Evolutionary conservation across 1,139 yeast species (phyloP), one percentile per base, ranked within the genome.

Genomic region (Taphrina communis): DNA sequence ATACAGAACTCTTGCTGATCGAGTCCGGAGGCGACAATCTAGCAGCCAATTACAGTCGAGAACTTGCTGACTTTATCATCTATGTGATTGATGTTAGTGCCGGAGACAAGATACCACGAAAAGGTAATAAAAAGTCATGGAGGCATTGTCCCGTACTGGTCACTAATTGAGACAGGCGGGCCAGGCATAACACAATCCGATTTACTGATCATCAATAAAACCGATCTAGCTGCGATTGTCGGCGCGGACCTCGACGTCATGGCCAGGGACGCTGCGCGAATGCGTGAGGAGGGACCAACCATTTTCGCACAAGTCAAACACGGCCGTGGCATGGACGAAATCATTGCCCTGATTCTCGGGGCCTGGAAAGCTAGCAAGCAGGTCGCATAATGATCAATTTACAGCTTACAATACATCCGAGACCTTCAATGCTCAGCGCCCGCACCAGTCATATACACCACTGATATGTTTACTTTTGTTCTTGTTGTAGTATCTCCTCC

Each of bases 71-170:
- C 42, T 69, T 48, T 35, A 69, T 69, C 35, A 69, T 69, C 51
- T 69, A 69, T 39, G 71, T 69, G n/a, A 69, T 69, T 48, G 71
- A 69, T 48, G 71, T 69, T 36, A 69, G 71, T 48, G 71, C 71
- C 5, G 71, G 71, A 38, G 71, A 69, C 66, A 69, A 69, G 50
- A 67, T 69, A n/a, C 71, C 71, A 2, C 60, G 71, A 31, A 69
- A 69, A 50, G 71, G 71, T 66, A 31, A 42, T 12, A 14, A 1
- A 12, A 12, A 11, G 44, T 19, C 31, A 7, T 17, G 9, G 14
- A 11, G 11, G 17, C 14, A 17, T 6, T 36, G 71, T 59, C 51
- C 46, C 46, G 51, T 53, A 61, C 42, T 61, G 2, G 36, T 17
- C 25, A 58, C 12, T 55, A 55, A 46, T 46, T 53, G 21, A 59